These are phyloP conservation scores for Populus euphratica DNA, from an alignment of 345 rosid species.

Conservation along the genomic window DNA sequence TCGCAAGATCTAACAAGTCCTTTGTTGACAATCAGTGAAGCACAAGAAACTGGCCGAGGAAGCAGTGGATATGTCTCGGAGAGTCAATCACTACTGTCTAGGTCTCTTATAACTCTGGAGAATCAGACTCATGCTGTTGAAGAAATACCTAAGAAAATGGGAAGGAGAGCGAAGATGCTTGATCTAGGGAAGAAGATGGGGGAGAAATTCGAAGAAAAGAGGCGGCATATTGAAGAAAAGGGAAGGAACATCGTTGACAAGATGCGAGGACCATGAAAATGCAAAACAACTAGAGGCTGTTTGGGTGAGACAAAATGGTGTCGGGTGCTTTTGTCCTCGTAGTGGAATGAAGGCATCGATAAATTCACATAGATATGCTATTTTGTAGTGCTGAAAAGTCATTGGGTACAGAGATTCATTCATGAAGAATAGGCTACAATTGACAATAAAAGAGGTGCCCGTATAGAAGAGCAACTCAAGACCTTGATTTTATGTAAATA, in stretches of 20 bases:
- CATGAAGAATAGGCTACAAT: too few relatives aligned
- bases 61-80: slow-evolving; percentile 24
- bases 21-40: slow-evolving; percentile 36
- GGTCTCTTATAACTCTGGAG: slow-evolving; percentile 24
- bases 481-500: background rate
- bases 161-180: slow-evolving; percentile 72
- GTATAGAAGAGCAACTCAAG: background rate
- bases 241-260: slow-evolving; percentile 73
- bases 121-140: slow-evolving; percentile 27
- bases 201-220: slow-evolving; percentile 83
- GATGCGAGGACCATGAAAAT: slow-evolving; percentile 60
- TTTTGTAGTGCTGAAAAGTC: background rate
- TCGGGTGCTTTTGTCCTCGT: background rate
- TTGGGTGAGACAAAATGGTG: background rate
- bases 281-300: background rate
- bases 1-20: slow-evolving; percentile 55
- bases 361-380: background rate
- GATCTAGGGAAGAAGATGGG: slow-evolving; percentile 84
- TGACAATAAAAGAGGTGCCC: too few relatives aligned
- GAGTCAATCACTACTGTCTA: slow-evolving; percentile 24
- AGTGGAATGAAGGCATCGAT: background rate
- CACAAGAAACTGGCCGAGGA: slow-evolving; percentile 25
- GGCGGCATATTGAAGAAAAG: slow-evolving; percentile 79
- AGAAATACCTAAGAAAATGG: slow-evolving; percentile 57
- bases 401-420: background rate